Conservation (phyloP, 2,329 filamentous ascomycete genomes). For the Aotearoamyces nothofagi region DNA sequence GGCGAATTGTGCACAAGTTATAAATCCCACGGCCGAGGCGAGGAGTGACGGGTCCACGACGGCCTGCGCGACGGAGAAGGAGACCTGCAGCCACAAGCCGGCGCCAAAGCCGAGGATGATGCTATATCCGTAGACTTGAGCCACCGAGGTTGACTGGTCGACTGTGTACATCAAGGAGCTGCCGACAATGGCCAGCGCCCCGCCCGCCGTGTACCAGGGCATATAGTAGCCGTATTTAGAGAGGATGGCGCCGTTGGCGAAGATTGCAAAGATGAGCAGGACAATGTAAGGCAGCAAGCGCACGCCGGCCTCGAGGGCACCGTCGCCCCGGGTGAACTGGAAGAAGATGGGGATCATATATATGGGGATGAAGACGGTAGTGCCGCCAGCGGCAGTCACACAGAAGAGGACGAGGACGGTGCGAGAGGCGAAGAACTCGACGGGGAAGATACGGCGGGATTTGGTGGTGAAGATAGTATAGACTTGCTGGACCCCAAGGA, state of each 20-base stretch:
- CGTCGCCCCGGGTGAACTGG: constrained; percentile 32
- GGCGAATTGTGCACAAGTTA: constrained; percentile 21
- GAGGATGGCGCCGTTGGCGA: constrained; percentile 19
- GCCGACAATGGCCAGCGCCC: constrained; percentile 21
- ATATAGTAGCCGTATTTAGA: constrained; percentile 22
- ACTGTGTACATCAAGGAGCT: constrained; percentile 19
- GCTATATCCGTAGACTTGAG: constrained; percentile 20
- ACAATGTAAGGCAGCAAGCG: constrained; percentile 22
- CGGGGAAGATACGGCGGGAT: constrained; percentile 8
- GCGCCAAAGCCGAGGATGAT: constrained; percentile 25
- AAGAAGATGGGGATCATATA: constrained; percentile 32
- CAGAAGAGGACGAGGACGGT: constrained; percentile 14
- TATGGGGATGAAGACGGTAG: constrained; percentile 25
- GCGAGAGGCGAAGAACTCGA: constrained; percentile 1
- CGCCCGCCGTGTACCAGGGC: constrained; percentile 23
- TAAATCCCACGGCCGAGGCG: constrained; percentile 22
- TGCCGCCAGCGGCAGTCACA: constrained; percentile 28
- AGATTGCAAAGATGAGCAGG: constrained; percentile 19
- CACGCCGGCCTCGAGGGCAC: constrained; percentile 27
- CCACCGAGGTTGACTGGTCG: constrained; percentile 11
- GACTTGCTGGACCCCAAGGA: constrained; percentile 13
- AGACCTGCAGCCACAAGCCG: constrained; percentile 21
- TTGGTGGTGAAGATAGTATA: constrained; percentile 15
- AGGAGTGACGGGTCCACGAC: constrained; percentile 19
- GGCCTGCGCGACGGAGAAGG: constrained; percentile 23